A percentile compares a stretch with the other conserved stretches of the same genome.
These are phyloP conservation scores for Penicillium angulare DNA, from an alignment of 495 filamentous ascomycete species.

Conservation along the genomic window DNA sequence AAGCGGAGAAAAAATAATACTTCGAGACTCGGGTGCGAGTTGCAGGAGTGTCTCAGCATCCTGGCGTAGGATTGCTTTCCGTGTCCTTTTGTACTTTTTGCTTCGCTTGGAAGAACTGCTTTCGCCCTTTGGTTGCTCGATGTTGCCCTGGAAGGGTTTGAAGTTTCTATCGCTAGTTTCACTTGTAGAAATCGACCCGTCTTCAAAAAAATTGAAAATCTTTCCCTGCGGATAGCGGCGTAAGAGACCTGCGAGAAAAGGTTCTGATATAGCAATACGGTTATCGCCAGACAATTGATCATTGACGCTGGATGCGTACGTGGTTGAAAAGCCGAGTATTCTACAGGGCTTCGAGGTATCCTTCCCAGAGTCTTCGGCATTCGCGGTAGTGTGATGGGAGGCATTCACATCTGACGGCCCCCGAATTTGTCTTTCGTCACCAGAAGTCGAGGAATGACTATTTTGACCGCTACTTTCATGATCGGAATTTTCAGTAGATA, in stretches of 20 bases:
- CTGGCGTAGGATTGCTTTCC: slow-evolving; percentile 6
- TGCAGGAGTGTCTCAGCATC: slow-evolving; percentile 16
- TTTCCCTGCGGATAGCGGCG: slow-evolving; percentile 16
- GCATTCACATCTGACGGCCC: not conserved
- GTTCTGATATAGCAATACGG: slow-evolving; percentile 13
- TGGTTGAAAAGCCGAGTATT: slow-evolving; percentile 21
- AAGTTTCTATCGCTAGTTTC: slow-evolving; percentile 9
- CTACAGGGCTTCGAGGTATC: slow-evolving; percentile 8
- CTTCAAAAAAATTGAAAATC: slow-evolving; percentile 20
- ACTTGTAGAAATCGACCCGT: slow-evolving; percentile 12
- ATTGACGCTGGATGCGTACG: slow-evolving; percentile 11
- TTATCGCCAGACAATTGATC: slow-evolving; percentile 1
- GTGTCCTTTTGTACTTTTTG: slow-evolving; percentile 14
- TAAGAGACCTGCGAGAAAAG: slow-evolving; percentile 8
- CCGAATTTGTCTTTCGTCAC: slow-evolving; percentile 6
- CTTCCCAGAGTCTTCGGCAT: slow-evolving; percentile 3
- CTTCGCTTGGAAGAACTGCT: too few species aligned
- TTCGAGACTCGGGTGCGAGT: slow-evolving; percentile 16
- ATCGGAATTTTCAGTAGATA: slow-evolving; percentile 6
- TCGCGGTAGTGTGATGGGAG: not conserved
- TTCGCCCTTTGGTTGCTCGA: too few species aligned
- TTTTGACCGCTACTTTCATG: slow-evolving; percentile 17
- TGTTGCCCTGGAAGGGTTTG: too few species aligned
- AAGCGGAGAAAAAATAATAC: slow-evolving; percentile 18
- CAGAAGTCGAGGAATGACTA: slow-evolving; percentile 7